Evolutionary conservation across 2,329 filamentous ascomycete genomes (phyloP).

Genomic region (Onygenales sp.): DNA sequence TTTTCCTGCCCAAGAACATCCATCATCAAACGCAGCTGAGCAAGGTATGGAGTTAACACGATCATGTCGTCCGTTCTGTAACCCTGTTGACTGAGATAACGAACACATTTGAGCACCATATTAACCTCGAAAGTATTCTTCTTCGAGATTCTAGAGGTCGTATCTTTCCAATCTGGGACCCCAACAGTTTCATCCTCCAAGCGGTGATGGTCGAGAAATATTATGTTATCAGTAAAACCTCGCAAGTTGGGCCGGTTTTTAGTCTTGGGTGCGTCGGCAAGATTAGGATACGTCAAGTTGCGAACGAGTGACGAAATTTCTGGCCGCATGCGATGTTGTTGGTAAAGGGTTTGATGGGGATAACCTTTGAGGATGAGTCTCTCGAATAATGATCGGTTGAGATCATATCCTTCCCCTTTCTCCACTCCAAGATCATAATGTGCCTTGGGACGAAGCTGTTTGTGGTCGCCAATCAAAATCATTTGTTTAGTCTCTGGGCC

Average conservation of each 20-base stretch:
- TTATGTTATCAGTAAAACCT: slow-evolving; percentile 51
- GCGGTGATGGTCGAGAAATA: slow-evolving; percentile 57
- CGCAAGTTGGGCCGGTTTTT: slow-evolving; percentile 36
- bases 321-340: slow-evolving; percentile 61
- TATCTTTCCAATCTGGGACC: slow-evolving; percentile 44
- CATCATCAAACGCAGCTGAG: slow-evolving; percentile 41
- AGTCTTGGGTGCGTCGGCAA: slow-evolving; percentile 48
- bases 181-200: slow-evolving; percentile 40
- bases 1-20: slow-evolving; percentile 46
- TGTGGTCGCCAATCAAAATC: slow-evolving; percentile 63
- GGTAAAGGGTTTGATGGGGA: slow-evolving; percentile 44
- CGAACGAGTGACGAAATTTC: slow-evolving; percentile 55
- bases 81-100: slow-evolving; percentile 61
- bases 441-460: slow-evolving; percentile 61
- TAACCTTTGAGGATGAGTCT: slow-evolving; percentile 50
- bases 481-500: slow-evolving; percentile 43
- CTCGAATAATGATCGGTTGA: slow-evolving; percentile 59
- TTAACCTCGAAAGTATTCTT: slow-evolving; percentile 56
- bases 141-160: slow-evolving; percentile 44
- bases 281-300: slow-evolving; percentile 51
- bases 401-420: slow-evolving; percentile 39
- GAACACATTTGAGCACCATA: slow-evolving; percentile 56
- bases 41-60: slow-evolving; percentile 54
- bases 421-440: slow-evolving; percentile 54
- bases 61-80: slow-evolving; percentile 58